Evolutionary conservation across 2,329 filamentous ascomycete genomes (phyloP).

Genomic region (Alternaria arbusti): DNA sequence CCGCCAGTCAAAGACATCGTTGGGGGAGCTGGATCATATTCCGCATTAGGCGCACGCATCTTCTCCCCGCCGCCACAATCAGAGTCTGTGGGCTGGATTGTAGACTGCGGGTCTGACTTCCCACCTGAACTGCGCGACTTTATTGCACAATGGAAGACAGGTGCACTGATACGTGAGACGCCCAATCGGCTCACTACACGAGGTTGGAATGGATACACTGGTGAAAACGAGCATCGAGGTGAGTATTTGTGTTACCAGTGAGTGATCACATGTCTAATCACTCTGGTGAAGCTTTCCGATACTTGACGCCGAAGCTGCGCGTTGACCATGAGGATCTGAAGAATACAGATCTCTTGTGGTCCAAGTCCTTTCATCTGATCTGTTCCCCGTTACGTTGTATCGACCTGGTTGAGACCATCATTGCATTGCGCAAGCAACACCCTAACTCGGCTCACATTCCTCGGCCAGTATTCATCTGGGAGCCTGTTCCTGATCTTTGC

Average conservation of each 20-base stretch:
- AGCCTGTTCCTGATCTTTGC: slow-evolving; percentile 90
- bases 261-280: background rate
- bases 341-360: slow-evolving; percentile 66
- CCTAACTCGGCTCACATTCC: slow-evolving; percentile 15
- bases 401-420: slow-evolving; percentile 75
- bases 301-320: slow-evolving; percentile 84
- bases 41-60: slow-evolving; percentile 85
- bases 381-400: slow-evolving; percentile 81
- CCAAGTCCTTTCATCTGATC: slow-evolving; percentile 85
- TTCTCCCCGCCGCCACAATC: slow-evolving; percentile 75
- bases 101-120: slow-evolving; percentile 90
- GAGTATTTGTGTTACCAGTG: background rate
- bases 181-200: slow-evolving; percentile 77
- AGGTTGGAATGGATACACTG: slow-evolving; percentile 86
- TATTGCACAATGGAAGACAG: slow-evolving; percentile 78
- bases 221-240: slow-evolving; percentile 69
- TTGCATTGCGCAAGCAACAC: slow-evolving; percentile 56
- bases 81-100: slow-evolving; percentile 81
- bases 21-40: slow-evolving; percentile 89
- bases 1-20: slow-evolving; percentile 75
- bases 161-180: slow-evolving; percentile 71
- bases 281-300: slow-evolving; percentile 72
- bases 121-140: slow-evolving; percentile 67
- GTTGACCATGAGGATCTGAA: slow-evolving; percentile 75
- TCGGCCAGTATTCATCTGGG: slow-evolving; percentile 84